phyloP scores from a whole-genome alignment of 345 rosid species.

The Reutealis trisperma region DNA sequence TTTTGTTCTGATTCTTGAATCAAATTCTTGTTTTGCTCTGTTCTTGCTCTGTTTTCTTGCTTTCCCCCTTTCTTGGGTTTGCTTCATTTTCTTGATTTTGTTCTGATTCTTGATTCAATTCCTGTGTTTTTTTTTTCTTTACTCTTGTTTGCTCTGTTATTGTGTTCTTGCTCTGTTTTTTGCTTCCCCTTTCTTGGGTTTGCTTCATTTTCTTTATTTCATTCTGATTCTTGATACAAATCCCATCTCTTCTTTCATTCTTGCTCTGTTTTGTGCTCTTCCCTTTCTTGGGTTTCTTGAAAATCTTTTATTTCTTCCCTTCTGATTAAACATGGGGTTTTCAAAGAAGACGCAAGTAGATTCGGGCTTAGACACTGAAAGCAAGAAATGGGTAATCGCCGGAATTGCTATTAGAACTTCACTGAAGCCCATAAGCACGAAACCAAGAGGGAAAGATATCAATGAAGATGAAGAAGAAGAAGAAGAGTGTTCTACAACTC shows the following conservation, averaged over 20 bases:
- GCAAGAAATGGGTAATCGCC: slow-evolving; percentile 77
- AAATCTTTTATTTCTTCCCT: slow-evolving; percentile 3
- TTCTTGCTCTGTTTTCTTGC: neutral
- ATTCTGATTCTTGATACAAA: slow-evolving; percentile 27
- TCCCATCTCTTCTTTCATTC: neutral
- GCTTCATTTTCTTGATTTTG: slow-evolving; percentile 7
- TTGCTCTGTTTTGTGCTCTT: slow-evolving; percentile 17
- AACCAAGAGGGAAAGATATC: slow-evolving; percentile 39
- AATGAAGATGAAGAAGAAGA: slow-evolving; percentile 37
- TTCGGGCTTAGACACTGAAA: slow-evolving; percentile 53
- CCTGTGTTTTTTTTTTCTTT: neutral
- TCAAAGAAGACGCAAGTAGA: slow-evolving; percentile 67
- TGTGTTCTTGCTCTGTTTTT: no score
- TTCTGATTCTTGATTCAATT: neutral
- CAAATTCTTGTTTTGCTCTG: slow-evolving; percentile 14
- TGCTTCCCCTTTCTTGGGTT: no score
- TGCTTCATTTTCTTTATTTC: slow-evolving; percentile 9
- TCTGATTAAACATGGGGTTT: slow-evolving; percentile 55
- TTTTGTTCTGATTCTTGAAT: slow-evolving; percentile 30
- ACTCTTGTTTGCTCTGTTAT: slow-evolving; percentile 16
- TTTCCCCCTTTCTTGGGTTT: neutral
- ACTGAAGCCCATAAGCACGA: slow-evolving; percentile 68
- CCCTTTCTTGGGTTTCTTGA: neutral
- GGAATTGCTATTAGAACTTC: slow-evolving; percentile 61
- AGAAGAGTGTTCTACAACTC: slow-evolving; percentile 64